Evolutionary conservation across 371 early-diverging fungal genomes (phyloP).

Genomic region (Mortierella sp.): DNA sequence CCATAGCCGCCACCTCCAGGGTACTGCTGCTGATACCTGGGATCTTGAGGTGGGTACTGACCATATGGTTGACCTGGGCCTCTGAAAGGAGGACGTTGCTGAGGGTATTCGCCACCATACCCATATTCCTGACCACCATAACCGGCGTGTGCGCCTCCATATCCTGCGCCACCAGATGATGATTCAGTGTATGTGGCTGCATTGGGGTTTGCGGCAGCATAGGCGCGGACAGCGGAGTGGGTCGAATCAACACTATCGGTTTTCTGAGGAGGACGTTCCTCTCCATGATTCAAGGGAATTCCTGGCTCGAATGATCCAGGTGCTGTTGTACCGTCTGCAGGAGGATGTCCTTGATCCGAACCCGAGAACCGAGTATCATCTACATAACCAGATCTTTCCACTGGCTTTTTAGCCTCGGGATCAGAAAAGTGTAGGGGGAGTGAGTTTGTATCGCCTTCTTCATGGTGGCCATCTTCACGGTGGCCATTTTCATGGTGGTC

Average conservation of each 20-base stretch:
- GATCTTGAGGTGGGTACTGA: slow-evolving; percentile 48
- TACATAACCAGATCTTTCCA: slow-evolving; percentile 46
- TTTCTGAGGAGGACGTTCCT: slow-evolving; percentile 11
- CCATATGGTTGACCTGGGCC: slow-evolving; percentile 38
- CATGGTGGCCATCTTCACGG: background rate
- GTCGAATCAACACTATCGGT: slow-evolving; percentile 34
- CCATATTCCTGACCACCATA: slow-evolving; percentile 31
- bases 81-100: slow-evolving; percentile 27
- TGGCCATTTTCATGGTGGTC: background rate
- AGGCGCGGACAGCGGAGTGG: slow-evolving; percentile 38
- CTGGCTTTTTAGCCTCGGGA: slow-evolving; percentile 44
- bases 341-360: slow-evolving; percentile 17
- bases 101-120: slow-evolving; percentile 16
- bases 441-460: slow-evolving; percentile 16
- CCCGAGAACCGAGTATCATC: slow-evolving; percentile 47
- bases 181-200: slow-evolving; percentile 34
- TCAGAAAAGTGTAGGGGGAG: slow-evolving; percentile 37
- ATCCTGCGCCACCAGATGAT: slow-evolving; percentile 18
- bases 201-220: slow-evolving; percentile 44
- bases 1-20: slow-evolving; percentile 20
- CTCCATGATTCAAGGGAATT: background rate
- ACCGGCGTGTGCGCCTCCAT: slow-evolving; percentile 15
- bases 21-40: slow-evolving; percentile 43
- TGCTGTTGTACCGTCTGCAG: background rate
- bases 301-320: slow-evolving; percentile 11